A percentile compares a stretch with the other conserved stretches of the same genome.
These are phyloP conservation scores for Crucihimalaya himalaica DNA, from an alignment of 345 rosid species.

Conservation along the genomic window DNA sequence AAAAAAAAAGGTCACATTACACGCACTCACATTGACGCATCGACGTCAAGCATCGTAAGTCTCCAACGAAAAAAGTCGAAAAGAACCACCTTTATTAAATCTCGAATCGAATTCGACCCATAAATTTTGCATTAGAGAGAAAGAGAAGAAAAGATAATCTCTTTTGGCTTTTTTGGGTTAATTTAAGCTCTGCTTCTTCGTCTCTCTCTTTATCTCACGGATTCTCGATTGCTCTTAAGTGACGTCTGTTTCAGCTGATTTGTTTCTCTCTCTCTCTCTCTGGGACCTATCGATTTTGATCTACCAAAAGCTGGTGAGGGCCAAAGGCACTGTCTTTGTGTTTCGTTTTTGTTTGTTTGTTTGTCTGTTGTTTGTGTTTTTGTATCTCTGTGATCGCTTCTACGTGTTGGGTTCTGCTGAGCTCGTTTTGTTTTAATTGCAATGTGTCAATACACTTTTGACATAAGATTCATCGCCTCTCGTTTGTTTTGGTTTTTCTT, in stretches of 20 bases:
- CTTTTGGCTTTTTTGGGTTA: slow-evolving; percentile 1
- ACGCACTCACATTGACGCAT: slow-evolving; percentile 27
- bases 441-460: slow-evolving; percentile 51
- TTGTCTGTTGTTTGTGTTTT: neutral
- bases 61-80: neutral
- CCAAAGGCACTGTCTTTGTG: neutral
- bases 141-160: slow-evolving; percentile 33
- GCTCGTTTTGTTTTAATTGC: slow-evolving; percentile 48
- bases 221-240: slow-evolving; percentile 27
- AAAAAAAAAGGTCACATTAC: neutral
- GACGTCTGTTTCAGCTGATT: slow-evolving; percentile 38
- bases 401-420: slow-evolving; percentile 44
- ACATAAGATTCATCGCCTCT: slow-evolving; percentile 39
- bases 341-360: slow-evolving; percentile 23
- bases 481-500: neutral
- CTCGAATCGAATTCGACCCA: slow-evolving; percentile 17
- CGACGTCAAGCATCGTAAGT: slow-evolving; percentile 20
- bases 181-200: slow-evolving; percentile 27
- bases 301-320: slow-evolving; percentile 27
- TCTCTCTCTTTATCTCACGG: slow-evolving; percentile 26
- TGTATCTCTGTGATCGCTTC: slow-evolving; percentile 26
- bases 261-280: slow-evolving; percentile 11
- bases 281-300: slow-evolving; percentile 31
- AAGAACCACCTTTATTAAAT: slow-evolving; percentile 24
- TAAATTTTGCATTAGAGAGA: slow-evolving; percentile 29